Percentiles rank a stretch among this genome's conserved stretches.
Evolutionary conservation across 495 filamentous ascomycete species (phyloP).

Genomic region (Xylaria bambusicola): DNA sequence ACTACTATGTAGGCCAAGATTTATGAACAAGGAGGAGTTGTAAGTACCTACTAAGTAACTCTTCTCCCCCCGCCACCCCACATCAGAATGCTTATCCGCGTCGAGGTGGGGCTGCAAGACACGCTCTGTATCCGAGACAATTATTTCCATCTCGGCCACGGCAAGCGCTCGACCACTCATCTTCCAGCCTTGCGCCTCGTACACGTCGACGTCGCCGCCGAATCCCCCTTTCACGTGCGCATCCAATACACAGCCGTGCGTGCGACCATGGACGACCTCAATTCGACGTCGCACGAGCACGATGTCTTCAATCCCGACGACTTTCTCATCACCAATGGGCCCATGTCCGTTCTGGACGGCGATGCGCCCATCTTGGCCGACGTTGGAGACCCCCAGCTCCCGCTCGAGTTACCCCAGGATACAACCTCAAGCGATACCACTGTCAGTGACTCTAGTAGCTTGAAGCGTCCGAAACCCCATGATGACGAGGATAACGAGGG

Average conservation of each 20-base stretch:
- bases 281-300: conserved; percentile 18
- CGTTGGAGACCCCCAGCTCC: conserved; percentile 2
- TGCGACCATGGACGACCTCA: conserved; percentile 18
- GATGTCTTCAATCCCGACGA: conserved; percentile 22
- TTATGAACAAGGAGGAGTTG: too few relatives aligned
- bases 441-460: conserved; percentile 22
- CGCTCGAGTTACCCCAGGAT: conserved; percentile 8
- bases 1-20: too few relatives aligned
- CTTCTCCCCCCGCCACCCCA: conserved; percentile 4
- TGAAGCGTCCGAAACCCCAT: conserved; percentile 46
- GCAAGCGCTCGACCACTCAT: not conserved
- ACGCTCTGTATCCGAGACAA: not conserved
- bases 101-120: conserved; percentile 10
- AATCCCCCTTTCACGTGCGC: not conserved
- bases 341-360: conserved; percentile 2
- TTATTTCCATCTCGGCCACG: not conserved
- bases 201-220: not conserved
- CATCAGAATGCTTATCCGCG: conserved; percentile 5
- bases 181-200: not conserved
- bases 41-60: not conserved
- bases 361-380: conserved; percentile 1
- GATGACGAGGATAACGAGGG: conserved; percentile 47
- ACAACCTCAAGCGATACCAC: conserved; percentile 18
- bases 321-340: conserved; percentile 16
- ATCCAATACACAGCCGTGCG: not conserved